These are phyloP conservation scores for Camelina hispida DNA, from an alignment of 345 rosid species.

Conservation along the genomic window DNA sequence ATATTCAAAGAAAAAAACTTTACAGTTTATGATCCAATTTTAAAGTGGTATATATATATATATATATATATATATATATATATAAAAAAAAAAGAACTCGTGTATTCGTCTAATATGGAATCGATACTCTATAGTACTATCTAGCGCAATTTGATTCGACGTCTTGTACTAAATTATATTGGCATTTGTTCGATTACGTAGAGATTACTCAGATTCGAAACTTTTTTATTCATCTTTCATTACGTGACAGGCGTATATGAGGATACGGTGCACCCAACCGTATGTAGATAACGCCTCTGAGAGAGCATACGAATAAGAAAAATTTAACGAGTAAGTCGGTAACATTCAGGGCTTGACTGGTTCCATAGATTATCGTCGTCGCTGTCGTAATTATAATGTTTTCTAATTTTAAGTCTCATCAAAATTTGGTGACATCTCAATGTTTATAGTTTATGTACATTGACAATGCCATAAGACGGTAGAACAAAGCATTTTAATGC, in stretches of 20 bases:
- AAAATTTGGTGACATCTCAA: slow-evolving; percentile 31
- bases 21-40: background rate
- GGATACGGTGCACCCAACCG: slow-evolving; percentile 22
- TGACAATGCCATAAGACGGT: slow-evolving; percentile 24
- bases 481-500: no score
- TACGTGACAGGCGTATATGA: background rate
- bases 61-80: no score
- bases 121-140: slow-evolving; percentile 1
- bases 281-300: background rate
- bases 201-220: background rate
- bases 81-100: background rate
- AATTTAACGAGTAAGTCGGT: slow-evolving; percentile 10
- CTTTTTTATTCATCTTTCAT: background rate
- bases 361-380: slow-evolving; percentile 34
- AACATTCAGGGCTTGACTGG: slow-evolving; percentile 3
- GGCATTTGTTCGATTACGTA: slow-evolving; percentile 14
- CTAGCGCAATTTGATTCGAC: slow-evolving; percentile 22
- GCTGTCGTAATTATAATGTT: slow-evolving; percentile 37
- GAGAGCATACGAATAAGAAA: background rate
- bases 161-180: slow-evolving; percentile 15
- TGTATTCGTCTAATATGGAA: slow-evolving; percentile 3
- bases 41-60: no score
- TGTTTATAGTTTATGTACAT: background rate
- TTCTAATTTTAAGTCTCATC: slow-evolving; percentile 29
- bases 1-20: background rate